A percentile compares a stretch with the other conserved stretches of the same genome.
Evolutionary conservation across 495 filamentous ascomycete species (phyloP).

Genomic region (Terfezia boudieri): DNA sequence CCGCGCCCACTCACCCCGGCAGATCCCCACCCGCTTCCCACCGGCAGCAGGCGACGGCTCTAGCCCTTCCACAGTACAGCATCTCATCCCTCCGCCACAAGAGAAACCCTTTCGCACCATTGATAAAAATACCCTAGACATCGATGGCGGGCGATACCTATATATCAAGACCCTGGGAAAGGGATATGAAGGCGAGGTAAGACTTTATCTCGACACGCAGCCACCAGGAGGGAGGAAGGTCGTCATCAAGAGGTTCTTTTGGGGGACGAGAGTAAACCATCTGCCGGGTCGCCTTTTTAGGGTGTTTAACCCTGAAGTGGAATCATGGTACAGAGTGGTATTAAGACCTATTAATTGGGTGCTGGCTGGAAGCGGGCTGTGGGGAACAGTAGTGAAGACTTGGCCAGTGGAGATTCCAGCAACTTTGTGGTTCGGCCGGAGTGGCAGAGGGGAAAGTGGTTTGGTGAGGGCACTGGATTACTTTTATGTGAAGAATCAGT

Average conservation of each 20-base stretch:
- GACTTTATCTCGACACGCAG: constrained; percentile 1
- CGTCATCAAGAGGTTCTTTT: constrained; percentile 2
- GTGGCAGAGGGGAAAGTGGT: background rate
- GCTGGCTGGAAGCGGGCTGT: background rate
- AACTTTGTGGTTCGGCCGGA: constrained; percentile 3
- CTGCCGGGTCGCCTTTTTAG: background rate
- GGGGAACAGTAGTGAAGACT: background rate
- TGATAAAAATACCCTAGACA: constrained; percentile 1
- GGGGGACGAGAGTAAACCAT: constrained; percentile 1
- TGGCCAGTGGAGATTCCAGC: constrained; percentile 4
- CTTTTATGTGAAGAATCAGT: background rate
- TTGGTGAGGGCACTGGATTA: constrained; percentile 2
- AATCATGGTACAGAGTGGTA: too few species aligned
- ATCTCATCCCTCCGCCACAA: background rate
- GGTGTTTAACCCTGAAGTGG: background rate
- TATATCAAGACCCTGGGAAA: background rate
- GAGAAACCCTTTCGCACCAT: constrained; percentile 3
- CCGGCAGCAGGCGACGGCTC: background rate
- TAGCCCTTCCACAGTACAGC: background rate
- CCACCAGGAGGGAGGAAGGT: background rate
- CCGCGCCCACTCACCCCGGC: background rate
- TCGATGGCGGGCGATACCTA: background rate
- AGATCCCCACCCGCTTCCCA: background rate
- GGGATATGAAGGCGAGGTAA: constrained; percentile 1
- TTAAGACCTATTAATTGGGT: too few species aligned